phyloP scores from a whole-genome alignment of 306 rosid genomes.

The Comarum palustre region DNA sequence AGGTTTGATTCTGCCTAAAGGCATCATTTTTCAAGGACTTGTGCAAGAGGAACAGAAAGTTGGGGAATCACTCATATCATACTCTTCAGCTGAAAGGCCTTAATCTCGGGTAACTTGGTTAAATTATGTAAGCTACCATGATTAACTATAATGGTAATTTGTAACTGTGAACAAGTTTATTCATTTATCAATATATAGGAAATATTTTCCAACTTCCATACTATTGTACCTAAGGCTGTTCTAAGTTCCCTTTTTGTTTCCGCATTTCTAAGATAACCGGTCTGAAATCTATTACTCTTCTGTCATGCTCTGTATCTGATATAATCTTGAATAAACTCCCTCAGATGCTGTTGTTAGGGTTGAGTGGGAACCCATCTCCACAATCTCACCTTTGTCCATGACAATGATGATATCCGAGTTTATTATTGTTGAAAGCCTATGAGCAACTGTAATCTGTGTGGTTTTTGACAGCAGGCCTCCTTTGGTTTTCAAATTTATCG shows the following conservation, averaged over 20 bases:
- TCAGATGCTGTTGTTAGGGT: conserved; percentile 39
- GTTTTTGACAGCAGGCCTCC: conserved; percentile 42
- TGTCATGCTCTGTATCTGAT: conserved; percentile 55
- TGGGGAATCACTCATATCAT: not conserved
- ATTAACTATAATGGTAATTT: too few species aligned
- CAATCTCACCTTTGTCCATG: conserved; percentile 71
- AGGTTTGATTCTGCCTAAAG: not conserved
- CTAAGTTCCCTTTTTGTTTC: conserved; percentile 2
- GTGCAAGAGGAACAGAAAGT: not conserved
- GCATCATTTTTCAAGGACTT: not conserved
- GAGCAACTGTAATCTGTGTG: conserved; percentile 81
- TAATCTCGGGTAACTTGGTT: too few species aligned
- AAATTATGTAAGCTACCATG: too few species aligned
- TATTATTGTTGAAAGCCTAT: conserved; percentile 69
- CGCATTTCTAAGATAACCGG: not conserved
- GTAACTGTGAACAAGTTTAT: not conserved
- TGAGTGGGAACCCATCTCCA: conserved; percentile 70
- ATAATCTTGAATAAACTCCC: conserved; percentile 71
- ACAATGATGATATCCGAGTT: conserved; percentile 70
- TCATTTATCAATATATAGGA: not conserved
- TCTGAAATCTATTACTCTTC: conserved; percentile 31
- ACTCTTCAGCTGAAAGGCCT: not conserved
- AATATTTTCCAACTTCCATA: not conserved
- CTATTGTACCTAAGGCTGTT: conserved; percentile 7
- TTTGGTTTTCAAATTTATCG: conserved; percentile 40